Percentiles rank a stretch among this genome's conserved stretches.
phyloP scores from a whole-genome alignment of 163 green algal genomes.

The Coccomyxa subellipsoidea region DNA sequence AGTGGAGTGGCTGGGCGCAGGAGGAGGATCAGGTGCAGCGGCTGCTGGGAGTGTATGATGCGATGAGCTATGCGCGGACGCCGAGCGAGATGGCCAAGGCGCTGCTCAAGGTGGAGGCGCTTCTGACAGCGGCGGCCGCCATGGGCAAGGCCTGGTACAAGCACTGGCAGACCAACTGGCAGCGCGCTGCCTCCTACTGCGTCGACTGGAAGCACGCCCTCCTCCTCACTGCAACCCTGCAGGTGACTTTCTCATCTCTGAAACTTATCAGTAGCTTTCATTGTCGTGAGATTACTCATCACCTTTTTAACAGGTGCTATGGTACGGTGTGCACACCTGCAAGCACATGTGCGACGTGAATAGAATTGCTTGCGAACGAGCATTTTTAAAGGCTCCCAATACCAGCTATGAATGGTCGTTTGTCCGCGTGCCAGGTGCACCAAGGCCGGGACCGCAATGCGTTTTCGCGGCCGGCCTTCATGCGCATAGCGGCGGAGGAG shows the following conservation, averaged over 20 bases:
- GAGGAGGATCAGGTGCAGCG: conserved; percentile 1
- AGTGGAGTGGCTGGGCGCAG: conserved; percentile 9
- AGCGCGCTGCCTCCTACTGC: conserved; percentile 20
- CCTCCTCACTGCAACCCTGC: conserved; percentile 50
- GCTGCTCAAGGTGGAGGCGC: conserved; percentile 35
- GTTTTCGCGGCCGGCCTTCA: conserved; percentile 41
- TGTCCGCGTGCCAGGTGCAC: conserved; percentile 49
- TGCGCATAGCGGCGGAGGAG: conserved; percentile 32
- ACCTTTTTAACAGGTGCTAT: too few species aligned
- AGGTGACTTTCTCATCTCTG: too few species aligned
- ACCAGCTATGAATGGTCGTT: too few species aligned
- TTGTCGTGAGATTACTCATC: too few species aligned
- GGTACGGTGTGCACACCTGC: too few species aligned
- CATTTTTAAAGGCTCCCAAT: too few species aligned
- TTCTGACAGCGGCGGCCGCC: conserved; percentile 27
- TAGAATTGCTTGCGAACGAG: too few species aligned
- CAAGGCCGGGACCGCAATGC: conserved; percentile 20
- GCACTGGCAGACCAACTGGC: conserved; percentile 51
- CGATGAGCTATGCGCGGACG: conserved; percentile 3
- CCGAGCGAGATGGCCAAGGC: conserved; percentile 26
- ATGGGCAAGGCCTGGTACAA: conserved; percentile 38
- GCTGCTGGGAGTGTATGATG: conserved; percentile 18
- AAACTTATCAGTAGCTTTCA: too few species aligned
- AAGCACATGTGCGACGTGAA: too few species aligned
- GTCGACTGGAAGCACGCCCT: conserved; percentile 38